Percentiles rank a stretch among this genome's conserved stretches.
phyloP scores from a whole-genome alignment of 768 basidiomycete genomes.

The Hygrophoropsis aurantiaca region DNA sequence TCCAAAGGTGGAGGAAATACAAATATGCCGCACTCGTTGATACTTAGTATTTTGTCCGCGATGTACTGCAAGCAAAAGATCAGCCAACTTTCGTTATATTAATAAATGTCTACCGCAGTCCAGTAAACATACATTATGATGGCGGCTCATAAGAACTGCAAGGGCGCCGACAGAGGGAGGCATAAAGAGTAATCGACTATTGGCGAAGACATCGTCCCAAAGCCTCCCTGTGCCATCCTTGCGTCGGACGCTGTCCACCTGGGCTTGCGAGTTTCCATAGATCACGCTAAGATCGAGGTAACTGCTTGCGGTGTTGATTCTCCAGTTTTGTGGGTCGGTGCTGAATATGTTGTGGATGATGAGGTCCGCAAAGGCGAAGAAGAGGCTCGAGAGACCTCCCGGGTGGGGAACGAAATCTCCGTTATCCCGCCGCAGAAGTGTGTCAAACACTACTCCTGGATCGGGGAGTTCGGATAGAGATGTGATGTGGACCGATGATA shows the following conservation, averaged over 20 bases:
- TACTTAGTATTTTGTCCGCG: conserved; percentile 61
- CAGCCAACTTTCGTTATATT: conserved; percentile 4
- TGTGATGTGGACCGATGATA: conserved; percentile 45
- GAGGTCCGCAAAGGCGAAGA: conserved; percentile 79
- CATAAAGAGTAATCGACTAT: conserved; percentile 64
- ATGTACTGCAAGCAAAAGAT: conserved; percentile 52
- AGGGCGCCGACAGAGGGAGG: conserved; percentile 71
- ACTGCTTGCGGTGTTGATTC: conserved; percentile 63
- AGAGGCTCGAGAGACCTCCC: conserved; percentile 67
- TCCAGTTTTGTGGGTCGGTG: conserved; percentile 45
- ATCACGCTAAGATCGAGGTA: conserved; percentile 78
- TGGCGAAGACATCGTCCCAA: conserved; percentile 71
- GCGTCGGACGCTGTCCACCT: conserved; percentile 52
- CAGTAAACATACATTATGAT: conserved; percentile 62
- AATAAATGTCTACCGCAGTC: no score
- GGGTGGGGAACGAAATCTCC: conserved; percentile 52
- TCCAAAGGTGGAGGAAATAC: conserved; percentile 15
- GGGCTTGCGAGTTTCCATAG: conserved; percentile 58
- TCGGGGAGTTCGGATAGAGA: conserved; percentile 57
- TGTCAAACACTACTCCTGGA: conserved; percentile 68
- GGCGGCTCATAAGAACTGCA: conserved; percentile 65
- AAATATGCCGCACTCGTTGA: conserved; percentile 65
- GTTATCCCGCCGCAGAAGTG: conserved; percentile 47
- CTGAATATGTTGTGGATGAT: conserved; percentile 76
- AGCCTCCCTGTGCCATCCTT: conserved; percentile 68